These are phyloP conservation scores for Litsea cubeba DNA, from an alignment of 164 flowering plant species.

Conservation along the genomic window DNA sequence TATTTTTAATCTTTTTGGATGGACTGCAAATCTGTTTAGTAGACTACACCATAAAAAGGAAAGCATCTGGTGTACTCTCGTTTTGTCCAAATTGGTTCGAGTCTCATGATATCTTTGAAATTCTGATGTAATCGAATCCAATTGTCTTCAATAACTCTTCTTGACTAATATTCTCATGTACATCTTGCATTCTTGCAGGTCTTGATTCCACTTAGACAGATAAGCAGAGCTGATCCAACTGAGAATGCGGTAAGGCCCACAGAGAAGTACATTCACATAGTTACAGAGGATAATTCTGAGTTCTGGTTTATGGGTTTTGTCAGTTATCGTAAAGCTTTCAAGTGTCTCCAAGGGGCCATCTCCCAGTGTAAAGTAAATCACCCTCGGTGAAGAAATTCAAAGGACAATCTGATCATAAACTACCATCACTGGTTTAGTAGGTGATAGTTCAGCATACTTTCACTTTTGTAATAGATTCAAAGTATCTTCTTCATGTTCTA, in stretches of 20 bases:
- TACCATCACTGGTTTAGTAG: background rate
- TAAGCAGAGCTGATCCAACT: slow-evolving; percentile 27
- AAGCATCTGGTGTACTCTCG: no score
- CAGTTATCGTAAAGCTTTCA: slow-evolving; percentile 37
- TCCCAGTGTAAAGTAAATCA: slow-evolving; percentile 9
- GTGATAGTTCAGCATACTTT: no score
- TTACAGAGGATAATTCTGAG: slow-evolving; percentile 40
- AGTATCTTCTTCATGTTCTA: no score
- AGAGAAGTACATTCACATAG: slow-evolving; percentile 44
- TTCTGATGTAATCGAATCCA: background rate
- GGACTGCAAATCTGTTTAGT: no score
- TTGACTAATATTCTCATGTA: background rate
- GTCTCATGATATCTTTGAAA: background rate
- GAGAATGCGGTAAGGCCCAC: slow-evolving; percentile 34
- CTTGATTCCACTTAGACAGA: slow-evolving; percentile 36
- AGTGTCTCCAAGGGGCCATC: slow-evolving; percentile 30
- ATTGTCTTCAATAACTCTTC: background rate
- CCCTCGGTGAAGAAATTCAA: background rate
- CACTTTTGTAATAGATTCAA: no score
- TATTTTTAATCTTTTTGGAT: no score
- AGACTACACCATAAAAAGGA: no score
- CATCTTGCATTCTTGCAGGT: slow-evolving; percentile 26
- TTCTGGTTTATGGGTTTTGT: slow-evolving; percentile 62
- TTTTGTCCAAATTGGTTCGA: no score
- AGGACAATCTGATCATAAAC: background rate